A percentile compares a stretch with the other conserved stretches of the same genome.
Conservation (phyloP, 352 stramenopile species). For the Phytophthora foliorum region DNA sequence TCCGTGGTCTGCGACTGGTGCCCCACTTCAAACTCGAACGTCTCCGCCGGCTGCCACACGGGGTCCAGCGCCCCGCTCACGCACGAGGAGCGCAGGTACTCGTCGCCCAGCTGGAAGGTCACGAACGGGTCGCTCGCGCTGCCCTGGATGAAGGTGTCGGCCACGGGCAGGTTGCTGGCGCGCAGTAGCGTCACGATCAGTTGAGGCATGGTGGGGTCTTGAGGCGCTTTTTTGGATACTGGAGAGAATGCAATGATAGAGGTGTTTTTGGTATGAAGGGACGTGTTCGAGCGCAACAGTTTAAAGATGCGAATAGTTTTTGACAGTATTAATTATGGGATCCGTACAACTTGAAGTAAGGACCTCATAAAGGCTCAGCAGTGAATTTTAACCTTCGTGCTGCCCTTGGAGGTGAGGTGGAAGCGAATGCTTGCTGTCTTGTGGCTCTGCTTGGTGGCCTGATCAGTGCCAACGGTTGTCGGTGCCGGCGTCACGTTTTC, state of each 20-base stretch:
- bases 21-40: constrained; percentile 74
- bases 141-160: constrained; percentile 61
- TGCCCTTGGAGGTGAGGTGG: neutral
- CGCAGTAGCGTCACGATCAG: constrained; percentile 74
- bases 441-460: neutral
- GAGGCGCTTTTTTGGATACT: constrained; percentile 23
- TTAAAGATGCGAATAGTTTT: neutral
- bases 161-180: constrained; percentile 73
- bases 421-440: neutral
- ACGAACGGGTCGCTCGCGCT: constrained; percentile 83
- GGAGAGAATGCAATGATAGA: neutral
- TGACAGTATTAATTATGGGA: constrained; percentile 3
- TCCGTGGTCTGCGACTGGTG: constrained; percentile 39
- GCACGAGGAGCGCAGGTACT: constrained; percentile 61
- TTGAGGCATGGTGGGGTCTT: constrained; percentile 55
- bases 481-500: constrained; percentile 6
- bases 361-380: neutral
- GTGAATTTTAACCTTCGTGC: neutral
- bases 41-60: constrained; percentile 78
- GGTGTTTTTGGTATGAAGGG: neutral
- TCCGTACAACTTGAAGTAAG: constrained; percentile 8
- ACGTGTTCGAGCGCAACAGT: too few species aligned
- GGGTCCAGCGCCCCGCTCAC: constrained; percentile 64
- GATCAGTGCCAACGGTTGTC: neutral
- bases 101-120: constrained; percentile 58